phyloP scores from a whole-genome alignment of 1,284 basidiomycete genomes.

The Trichosporon sp. region DNA sequence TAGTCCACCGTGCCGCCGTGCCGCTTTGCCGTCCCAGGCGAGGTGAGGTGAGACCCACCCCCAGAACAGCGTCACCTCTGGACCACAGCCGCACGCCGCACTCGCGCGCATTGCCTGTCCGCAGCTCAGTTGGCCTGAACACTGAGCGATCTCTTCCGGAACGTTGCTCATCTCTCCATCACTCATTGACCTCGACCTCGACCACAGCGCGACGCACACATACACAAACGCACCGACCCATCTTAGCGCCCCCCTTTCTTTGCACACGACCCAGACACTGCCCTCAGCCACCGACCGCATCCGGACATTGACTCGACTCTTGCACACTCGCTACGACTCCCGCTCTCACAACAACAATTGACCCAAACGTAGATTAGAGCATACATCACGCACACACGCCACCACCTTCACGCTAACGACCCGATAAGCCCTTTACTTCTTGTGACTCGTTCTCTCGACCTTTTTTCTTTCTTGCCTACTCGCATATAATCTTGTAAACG shows the following conservation, averaged over 20 bases:
- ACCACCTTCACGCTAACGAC: background rate
- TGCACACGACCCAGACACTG: background rate
- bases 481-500: background rate
- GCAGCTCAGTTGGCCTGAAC: background rate
- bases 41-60: too few species aligned
- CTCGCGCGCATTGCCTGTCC: background rate
- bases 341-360: background rate
- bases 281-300: background rate
- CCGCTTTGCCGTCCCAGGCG: too few species aligned
- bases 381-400: background rate
- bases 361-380: background rate
- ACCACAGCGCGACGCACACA: background rate
- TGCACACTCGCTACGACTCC: too few species aligned
- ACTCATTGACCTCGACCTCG: background rate
- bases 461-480: background rate
- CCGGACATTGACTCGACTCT: background rate
- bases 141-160: background rate
- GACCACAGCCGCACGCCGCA: too few species aligned
- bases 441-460: background rate
- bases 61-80: background rate
- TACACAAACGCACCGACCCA: background rate
- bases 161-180: background rate
- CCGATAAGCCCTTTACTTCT: background rate
- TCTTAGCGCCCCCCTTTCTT: background rate
- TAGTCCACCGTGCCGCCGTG: background rate